Percentiles rank a stretch among this genome's conserved stretches.
Conservation (phyloP, 2,329 filamentous ascomycete genomes). For the Colletotrichum karsti region DNA sequence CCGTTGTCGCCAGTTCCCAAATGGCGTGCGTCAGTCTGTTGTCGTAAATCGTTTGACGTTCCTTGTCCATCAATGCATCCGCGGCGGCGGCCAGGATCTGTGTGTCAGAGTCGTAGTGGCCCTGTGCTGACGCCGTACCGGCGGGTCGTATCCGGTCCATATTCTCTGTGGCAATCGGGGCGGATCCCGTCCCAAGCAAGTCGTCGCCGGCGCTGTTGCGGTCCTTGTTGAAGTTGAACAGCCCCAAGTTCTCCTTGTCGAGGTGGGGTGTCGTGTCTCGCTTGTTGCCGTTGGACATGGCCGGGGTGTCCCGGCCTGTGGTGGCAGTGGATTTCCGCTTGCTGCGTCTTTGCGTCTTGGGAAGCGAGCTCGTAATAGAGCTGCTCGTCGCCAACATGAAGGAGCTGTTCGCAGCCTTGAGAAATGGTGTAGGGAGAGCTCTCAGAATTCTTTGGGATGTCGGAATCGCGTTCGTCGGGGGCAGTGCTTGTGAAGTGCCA, state of each 20-base stretch:
- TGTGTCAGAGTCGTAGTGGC: conserved; percentile 34
- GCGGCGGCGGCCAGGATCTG: conserved; percentile 62
- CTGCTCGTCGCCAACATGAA: conserved; percentile 94
- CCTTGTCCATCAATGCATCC: conserved; percentile 72
- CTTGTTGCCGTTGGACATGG: conserved; percentile 32
- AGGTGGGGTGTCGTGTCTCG: conserved; percentile 46
- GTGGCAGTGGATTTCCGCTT: conserved; percentile 65
- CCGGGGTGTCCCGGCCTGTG: conserved; percentile 45
- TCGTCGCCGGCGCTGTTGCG: conserved; percentile 31
- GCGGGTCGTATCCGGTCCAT: conserved; percentile 55
- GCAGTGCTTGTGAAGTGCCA: conserved; percentile 75
- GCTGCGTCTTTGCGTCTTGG: conserved; percentile 68
- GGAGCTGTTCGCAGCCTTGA: conserved; percentile 94
- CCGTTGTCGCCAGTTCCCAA: conserved; percentile 90
- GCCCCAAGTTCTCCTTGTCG: conserved; percentile 60
- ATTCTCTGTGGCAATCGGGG: conserved; percentile 50
- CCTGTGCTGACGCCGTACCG: conserved; percentile 23
- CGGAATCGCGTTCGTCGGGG: conserved; percentile 86
- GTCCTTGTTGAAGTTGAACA: conserved; percentile 38
- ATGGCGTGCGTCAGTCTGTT: conserved; percentile 89
- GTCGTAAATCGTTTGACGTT: conserved; percentile 82
- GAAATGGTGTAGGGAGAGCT: conserved; percentile 86
- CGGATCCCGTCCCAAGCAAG: conserved; percentile 24
- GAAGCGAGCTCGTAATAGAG: conserved; percentile 81
- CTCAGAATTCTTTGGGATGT: conserved; percentile 91